Base-by-base conservation (phyloP, 805 yeast genomes). In the Sugiyamaella marilandica region DNA sequence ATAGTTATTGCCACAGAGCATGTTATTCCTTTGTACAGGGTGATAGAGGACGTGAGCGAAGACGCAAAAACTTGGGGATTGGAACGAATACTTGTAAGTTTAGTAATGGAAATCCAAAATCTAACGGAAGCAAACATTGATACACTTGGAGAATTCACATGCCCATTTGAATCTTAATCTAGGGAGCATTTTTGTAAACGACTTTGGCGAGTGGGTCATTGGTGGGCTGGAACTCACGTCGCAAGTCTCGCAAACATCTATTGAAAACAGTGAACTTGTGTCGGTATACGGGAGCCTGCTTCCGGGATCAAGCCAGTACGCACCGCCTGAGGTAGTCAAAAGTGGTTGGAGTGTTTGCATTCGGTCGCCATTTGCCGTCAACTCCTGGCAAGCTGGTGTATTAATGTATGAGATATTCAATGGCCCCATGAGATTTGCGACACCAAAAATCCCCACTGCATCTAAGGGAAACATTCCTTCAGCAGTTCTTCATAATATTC, bases 181-280 rank as follows among this genome's bases (percentile, higher is more conserved):
- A 16, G 73, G 78, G 39, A 78, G 86, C 1, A 76, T 91, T 0
- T 90, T 72, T 64, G 82, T 87, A 13, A 84, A 79, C 51, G 77
- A 74, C 31, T 63, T 74, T 13, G 96, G 97, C 11, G 95, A 86
- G 62, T 88, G 96, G 92, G 84, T 81, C 54, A 65, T 91, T 26
- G 85, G 86, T 54, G 96, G 96, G 0, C 82, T 90, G 61, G 97
- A 91, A 66, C 66, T 84, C 1, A 68, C 81, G 34, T 75, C 84
- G 1, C 77, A 73, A 51, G 64, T 77, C 41, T 70, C 77, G 3
- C 82, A 74, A 16, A 75, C 76, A 16, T 37, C 43, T 9, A 10
- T 33, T n/a, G 50, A 44, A 14, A 34, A 36, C 26, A 67, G 62
- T n/a, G 64, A 60, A 16, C 57, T 66, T 3, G 10, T 68, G 1